Base-by-base conservation (phyloP, 1,284 basidiomycete species). In the Tilletiopsis washingtonensis region DNA sequence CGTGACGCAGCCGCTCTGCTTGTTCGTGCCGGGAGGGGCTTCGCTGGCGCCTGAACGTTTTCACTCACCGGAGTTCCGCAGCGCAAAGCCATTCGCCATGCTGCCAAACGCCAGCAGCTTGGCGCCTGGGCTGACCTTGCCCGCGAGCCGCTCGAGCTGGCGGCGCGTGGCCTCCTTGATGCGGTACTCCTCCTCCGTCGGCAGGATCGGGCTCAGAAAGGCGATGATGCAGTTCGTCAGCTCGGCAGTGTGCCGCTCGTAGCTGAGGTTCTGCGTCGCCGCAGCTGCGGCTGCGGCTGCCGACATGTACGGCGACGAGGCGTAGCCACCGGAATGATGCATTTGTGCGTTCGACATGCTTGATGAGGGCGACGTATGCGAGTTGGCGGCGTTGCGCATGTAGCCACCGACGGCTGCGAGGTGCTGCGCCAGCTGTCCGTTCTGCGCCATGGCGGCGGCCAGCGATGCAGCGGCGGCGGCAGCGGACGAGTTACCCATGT, bases 111-210 rank as follows among this genome's bases (percentile, higher is more conserved):
- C 90, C 62, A 94, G 77, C 64, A 98, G 78, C 57, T 88, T 84
- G 61, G 88, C 88, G 61, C 89, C 83, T 38, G 90, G 91, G 75
- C 91, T 88, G 75, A 98, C 88, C 49, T 86, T 89, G 73, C 87
- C 83, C 74, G 94, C 93, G 74, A 97, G 82, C 59, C 87, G 82
- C 78, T 97, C 90, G 51, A 98, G 84, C 71, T 91, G 80, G 74
- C 89, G 86, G 67, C 93, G 80, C 57, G 96, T 91, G 66, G 93
- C 88, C 77, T 97, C 93, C 79, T 97, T 98, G 49, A 65, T 65
- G 9, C 67, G 43, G 41, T 73, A 73, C 55, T 73, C 70, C 32
- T 71, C 69, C 43, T 73, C 69, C 40, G 69, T 71, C 23, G 70
- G 70, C 20, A 73, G 49, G 32, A 70, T 64, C 40, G 70, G 69